A percentile compares a stretch with the other conserved stretches of the same genome.
phyloP scores from a whole-genome alignment of 2,329 filamentous ascomycete species.

The Chrysoporthe austroafricana region DNA sequence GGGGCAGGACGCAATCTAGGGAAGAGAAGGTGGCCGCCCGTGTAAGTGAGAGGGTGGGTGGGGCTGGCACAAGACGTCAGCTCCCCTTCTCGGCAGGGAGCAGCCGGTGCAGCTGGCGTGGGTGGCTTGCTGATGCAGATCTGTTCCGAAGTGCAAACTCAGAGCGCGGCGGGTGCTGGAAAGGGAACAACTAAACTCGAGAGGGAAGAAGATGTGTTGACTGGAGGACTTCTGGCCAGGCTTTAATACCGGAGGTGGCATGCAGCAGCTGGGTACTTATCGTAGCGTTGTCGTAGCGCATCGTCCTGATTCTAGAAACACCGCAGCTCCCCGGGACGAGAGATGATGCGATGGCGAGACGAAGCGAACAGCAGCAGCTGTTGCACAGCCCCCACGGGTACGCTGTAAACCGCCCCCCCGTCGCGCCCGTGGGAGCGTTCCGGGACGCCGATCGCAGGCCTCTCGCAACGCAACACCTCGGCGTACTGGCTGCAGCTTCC shows the following conservation, averaged over 20 bases:
- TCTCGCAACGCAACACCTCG: neutral
- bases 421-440: neutral
- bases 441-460: slow-evolving; percentile 11
- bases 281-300: too few relatives aligned
- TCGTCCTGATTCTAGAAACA: slow-evolving; percentile 19
- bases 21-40: neutral
- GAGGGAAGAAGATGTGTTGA: neutral
- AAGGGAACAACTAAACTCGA: too few relatives aligned
- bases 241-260: neutral
- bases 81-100: neutral
- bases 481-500: neutral
- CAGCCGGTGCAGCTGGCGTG: neutral
- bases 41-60: slow-evolving; percentile 21
- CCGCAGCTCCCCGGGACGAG: neutral
- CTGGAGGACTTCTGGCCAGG: neutral
- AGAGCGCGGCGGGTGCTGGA: neutral
- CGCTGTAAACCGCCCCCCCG: neutral
- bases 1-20: neutral
- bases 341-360: slow-evolving; percentile 19
- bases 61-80: slow-evolving; percentile 23
- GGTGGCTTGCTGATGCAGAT: neutral
- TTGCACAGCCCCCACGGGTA: slow-evolving; percentile 20
- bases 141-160: neutral
- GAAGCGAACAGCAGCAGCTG: slow-evolving; percentile 10
- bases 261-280: neutral